phyloP scores from a whole-genome alignment of 1,139 yeast genomes.

The Candida gigantensis region DNA sequence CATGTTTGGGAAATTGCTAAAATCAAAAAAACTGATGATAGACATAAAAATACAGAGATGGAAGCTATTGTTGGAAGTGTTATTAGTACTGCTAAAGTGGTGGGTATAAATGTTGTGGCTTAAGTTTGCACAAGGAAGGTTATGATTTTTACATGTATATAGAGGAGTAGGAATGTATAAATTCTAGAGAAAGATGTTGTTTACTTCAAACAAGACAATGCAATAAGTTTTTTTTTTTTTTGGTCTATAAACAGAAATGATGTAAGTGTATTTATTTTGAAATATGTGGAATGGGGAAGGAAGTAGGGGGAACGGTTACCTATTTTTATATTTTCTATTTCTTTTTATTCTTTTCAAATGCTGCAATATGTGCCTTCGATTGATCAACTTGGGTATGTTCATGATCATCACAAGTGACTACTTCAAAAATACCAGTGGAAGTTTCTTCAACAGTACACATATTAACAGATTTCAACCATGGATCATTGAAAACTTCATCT shows the following conservation, averaged over 20 bases:
- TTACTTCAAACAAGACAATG: no score
- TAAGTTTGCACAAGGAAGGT: constrained; percentile 23
- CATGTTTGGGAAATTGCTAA: constrained; percentile 95
- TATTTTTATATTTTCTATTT: constrained; percentile 25
- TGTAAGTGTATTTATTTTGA: background rate
- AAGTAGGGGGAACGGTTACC: no score
- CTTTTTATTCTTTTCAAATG: constrained; percentile 76
- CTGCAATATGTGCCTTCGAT: constrained; percentile 93
- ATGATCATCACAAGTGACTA: constrained; percentile 56
- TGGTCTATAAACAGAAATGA: background rate
- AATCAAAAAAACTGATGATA: constrained; percentile 83
- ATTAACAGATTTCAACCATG: constrained; percentile 66
- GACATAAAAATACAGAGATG: constrained; percentile 70
- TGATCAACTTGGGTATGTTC: constrained; percentile 88
- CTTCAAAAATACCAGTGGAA: constrained; percentile 34
- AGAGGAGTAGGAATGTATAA: no score
- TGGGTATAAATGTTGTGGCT: constrained; percentile 82
- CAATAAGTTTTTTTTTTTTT: background rate
- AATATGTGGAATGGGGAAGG: no score
- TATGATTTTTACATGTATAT: constrained; percentile 3
- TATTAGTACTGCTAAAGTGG: constrained; percentile 81
- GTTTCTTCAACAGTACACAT: constrained; percentile 65
- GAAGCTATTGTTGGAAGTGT: constrained; percentile 80
- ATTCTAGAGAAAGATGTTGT: no score
- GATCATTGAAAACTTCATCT: constrained; percentile 78